Evolutionary conservation across 2,329 filamentous ascomycete species (phyloP), one percentile per base, ranked within the genome.

Genomic region (Xylariaceae sp.): DNA sequence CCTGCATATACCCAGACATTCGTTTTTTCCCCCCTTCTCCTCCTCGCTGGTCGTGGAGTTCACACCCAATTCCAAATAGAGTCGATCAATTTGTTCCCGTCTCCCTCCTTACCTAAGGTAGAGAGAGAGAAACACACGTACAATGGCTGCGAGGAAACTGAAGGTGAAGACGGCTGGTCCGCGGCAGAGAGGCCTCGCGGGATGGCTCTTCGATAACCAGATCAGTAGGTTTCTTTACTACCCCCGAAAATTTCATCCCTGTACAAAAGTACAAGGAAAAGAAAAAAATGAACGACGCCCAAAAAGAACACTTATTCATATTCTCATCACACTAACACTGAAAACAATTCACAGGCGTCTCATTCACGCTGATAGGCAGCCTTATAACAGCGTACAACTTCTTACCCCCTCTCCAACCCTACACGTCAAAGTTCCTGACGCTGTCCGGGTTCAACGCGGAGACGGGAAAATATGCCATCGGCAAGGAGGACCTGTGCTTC

Each of bases 401-500:
- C 61, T 87, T 94, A 62, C 89, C 91, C 41, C 82, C 82, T 56
- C 80, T 88, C 40, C 80, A 86, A 53, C 72, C 77, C 40, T 82
- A 85, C 60, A 94, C 89, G 10, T 76, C 78, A 59, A 92, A 88
- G 55, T 95, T 95, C 73, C 88, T 94, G 69, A 78, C 80, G 44
- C 77, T 96, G 47, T 90, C 87, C 48, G 91, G 96, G 71, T 83
- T 84, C 66, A 87, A 92, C 62, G 68, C 80, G 1, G 62, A 71
- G 5, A 82, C 82, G 1, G 82, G 80, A 41, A 71, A 80, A 50
- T 96, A 95, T 67, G 79, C 79, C 39, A 77, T 85, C 52, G 90
- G 90, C 49, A 78, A 74, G 64, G 83, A 93, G 60, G 92, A 97
- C 68, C 67, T 81, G 50, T 86, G 83, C 63, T 79, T 90, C 59